Percentiles rank a stretch among this genome's conserved stretches.
Conservation (phyloP, 2,329 filamentous ascomycete species). For the Achaetomium macrosporum region DNA sequence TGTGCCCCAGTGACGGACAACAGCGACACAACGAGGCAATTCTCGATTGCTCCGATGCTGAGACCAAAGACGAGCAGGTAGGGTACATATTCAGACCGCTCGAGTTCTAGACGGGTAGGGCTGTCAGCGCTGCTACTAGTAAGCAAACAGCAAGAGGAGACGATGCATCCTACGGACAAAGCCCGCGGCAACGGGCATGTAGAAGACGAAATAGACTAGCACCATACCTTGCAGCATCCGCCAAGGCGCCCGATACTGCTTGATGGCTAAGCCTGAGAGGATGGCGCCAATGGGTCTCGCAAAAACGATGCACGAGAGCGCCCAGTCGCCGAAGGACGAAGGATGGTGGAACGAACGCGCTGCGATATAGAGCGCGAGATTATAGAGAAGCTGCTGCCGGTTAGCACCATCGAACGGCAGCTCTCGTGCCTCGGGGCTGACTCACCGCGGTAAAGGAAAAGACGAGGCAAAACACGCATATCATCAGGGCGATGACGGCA, state of each 20-base stretch:
- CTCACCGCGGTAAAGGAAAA: not conserved
- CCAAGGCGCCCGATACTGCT: not conserved
- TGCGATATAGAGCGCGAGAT: not conserved
- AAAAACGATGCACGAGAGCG: not conserved
- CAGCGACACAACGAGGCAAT: not conserved
- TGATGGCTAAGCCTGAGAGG: not conserved
- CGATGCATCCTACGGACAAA: not conserved
- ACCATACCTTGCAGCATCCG: not conserved
- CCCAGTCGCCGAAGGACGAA: not conserved
- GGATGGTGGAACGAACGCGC: not conserved
- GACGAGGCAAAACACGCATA: not conserved
- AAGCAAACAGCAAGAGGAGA: not conserved
- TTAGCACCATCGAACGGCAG: not conserved
- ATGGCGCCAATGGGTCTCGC: not conserved
- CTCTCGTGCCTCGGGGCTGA: not conserved
- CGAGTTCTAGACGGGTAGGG: not conserved
- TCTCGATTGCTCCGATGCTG: not conserved
- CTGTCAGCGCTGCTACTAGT: not conserved
- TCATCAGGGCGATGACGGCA: not conserved
- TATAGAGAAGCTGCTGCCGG: not conserved
- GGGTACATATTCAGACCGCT: not conserved
- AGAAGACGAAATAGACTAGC: not conserved
- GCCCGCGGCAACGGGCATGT: not conserved
- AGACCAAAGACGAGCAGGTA: not conserved
- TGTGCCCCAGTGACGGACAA: not conserved